Conservation (phyloP, 352 stramenopile species). For the Peronospora destructor region DNA sequence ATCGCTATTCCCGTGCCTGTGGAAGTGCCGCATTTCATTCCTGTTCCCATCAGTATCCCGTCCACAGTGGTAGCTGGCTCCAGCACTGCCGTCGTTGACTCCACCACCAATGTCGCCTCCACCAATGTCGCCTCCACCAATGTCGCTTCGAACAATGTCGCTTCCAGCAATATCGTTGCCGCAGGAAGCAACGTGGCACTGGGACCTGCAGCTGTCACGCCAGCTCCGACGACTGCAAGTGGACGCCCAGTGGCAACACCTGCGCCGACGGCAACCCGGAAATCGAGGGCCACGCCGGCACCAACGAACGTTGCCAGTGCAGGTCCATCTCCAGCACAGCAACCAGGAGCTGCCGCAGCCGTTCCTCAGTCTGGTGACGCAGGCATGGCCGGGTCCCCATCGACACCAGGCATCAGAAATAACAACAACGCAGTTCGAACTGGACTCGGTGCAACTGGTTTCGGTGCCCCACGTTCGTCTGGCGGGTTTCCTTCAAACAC, state of each 20-base stretch:
- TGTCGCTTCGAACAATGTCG: background rate
- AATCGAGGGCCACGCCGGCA: conserved; percentile 18
- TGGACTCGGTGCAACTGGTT: too few species aligned
- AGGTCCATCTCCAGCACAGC: conserved; percentile 3
- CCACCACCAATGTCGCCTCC: too few species aligned
- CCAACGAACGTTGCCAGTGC: conserved; percentile 6
- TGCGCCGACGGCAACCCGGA: conserved; percentile 7
- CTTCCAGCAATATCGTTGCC: background rate
- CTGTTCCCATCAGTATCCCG: conserved; percentile 19
- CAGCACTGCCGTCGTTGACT: conserved; percentile 17
- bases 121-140: conserved; percentile 3
- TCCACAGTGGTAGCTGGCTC: conserved; percentile 22
- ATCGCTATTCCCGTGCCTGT: conserved; percentile 27
- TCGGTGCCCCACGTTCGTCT: background rate
- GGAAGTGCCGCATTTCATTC: conserved; percentile 24
- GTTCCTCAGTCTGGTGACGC: background rate
- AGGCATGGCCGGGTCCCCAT: conserved; percentile 1
- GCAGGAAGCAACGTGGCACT: background rate
- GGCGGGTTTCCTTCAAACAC: conserved; percentile 3
- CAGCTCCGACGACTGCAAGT: conserved; percentile 14
- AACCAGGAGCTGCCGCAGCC: background rate
- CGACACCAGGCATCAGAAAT: background rate
- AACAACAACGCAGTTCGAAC: conserved; percentile 4
- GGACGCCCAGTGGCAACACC: conserved; percentile 14
- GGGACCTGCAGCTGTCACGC: conserved; percentile 9